A percentile compares a stretch with the other conserved stretches of the same genome.
Evolutionary conservation across 2,329 filamentous ascomycete species (phyloP).

Genomic region (Chrysosporium queenslandicum): DNA sequence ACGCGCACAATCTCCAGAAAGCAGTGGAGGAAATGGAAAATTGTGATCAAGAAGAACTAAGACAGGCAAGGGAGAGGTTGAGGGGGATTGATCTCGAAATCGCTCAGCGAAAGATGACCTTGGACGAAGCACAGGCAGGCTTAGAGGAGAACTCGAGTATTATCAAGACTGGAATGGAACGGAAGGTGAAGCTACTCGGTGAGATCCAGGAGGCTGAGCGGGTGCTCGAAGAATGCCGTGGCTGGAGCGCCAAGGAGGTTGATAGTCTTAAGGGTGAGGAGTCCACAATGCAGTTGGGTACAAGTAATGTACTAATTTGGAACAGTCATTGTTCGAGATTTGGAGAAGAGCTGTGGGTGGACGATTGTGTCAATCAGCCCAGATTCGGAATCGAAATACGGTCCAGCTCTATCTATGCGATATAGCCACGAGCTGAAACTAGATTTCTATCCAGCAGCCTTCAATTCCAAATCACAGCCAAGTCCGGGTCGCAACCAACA

Average conservation of each 20-base stretch:
- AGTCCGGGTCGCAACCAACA: constrained; percentile 17
- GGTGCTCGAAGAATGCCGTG: constrained; percentile 75
- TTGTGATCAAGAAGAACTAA: constrained; percentile 70
- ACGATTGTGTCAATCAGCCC: constrained; percentile 31
- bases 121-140: constrained; percentile 57
- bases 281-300: neutral
- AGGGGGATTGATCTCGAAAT: constrained; percentile 56
- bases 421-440: constrained; percentile 36
- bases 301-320: neutral
- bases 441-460: constrained; percentile 34
- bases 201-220: constrained; percentile 77
- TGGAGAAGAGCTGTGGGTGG: constrained; percentile 39
- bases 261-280: constrained; percentile 60
- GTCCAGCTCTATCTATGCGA: constrained; percentile 33
- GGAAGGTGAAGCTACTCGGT: constrained; percentile 58
- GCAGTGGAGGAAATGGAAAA: constrained; percentile 51
- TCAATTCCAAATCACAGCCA: constrained; percentile 20
- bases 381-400: constrained; percentile 22
- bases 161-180: constrained; percentile 52
- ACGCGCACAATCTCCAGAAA: constrained; percentile 59
- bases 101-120: constrained; percentile 55
- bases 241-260: constrained; percentile 79
- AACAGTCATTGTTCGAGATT: constrained; percentile 30
- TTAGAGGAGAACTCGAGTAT: constrained; percentile 56
- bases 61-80: constrained; percentile 60